Conservation (phyloP, 768 basidiomycete species). For the Tricholoma sp. region DNA sequence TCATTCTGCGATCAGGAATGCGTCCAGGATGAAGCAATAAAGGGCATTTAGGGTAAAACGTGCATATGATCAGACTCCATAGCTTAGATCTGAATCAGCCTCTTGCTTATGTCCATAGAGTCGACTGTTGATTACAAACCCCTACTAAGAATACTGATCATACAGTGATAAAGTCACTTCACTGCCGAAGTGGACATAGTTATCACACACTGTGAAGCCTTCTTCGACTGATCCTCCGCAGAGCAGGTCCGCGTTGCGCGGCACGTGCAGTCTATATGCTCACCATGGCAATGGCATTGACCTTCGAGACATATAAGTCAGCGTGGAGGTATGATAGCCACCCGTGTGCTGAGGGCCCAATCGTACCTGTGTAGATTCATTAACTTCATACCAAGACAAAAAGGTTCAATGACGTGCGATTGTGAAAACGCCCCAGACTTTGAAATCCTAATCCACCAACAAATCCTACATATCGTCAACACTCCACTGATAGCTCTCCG, state of each 20-base stretch:
- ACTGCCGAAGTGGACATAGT: not conserved
- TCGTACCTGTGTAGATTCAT: not conserved
- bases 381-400: not conserved
- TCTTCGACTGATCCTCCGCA: not conserved
- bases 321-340: not conserved
- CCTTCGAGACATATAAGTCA: not conserved
- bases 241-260: not conserved
- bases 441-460: not conserved
- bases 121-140: not conserved
- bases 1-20: too few species aligned
- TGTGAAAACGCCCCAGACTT: not conserved
- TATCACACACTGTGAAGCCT: not conserved
- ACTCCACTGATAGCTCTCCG: slow-evolving; percentile 81
- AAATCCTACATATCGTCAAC: slow-evolving; percentile 82
- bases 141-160: not conserved
- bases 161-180: not conserved
- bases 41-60: too few species aligned
- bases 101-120: not conserved
- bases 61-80: too few species aligned
- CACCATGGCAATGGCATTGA: not conserved
- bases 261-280: not conserved
- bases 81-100: too few species aligned
- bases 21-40: too few species aligned
- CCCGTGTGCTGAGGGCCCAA: not conserved
- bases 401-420: not conserved